Evolutionary conservation across 129 eudicot species (phyloP).

Genomic region (Flaveria trinervia): DNA sequence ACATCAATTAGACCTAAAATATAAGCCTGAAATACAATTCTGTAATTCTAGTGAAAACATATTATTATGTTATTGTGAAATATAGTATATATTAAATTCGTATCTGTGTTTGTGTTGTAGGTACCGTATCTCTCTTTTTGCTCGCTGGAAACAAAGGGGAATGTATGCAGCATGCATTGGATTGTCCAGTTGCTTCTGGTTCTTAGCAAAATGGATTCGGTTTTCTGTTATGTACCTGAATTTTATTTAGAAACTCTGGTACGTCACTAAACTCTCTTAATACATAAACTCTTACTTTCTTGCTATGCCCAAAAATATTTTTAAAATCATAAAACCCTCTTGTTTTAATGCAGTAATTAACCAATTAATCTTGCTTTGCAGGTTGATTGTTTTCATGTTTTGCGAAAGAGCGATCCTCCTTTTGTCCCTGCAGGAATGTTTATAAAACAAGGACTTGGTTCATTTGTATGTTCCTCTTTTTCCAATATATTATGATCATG

Average conservation of each 20-base stretch:
- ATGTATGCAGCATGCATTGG: slow-evolving; percentile 97
- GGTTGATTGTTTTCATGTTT: slow-evolving; percentile 97
- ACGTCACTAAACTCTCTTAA: slow-evolving; percentile 23
- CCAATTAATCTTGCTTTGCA: slow-evolving; percentile 35
- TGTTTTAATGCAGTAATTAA: slow-evolving; percentile 7
- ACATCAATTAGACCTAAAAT: background rate
- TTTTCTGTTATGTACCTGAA: slow-evolving; percentile 86
- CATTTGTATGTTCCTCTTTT: slow-evolving; percentile 66
- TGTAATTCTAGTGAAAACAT: background rate
- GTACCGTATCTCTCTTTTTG: slow-evolving; percentile 81
- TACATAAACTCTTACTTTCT: background rate
- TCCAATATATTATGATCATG: background rate
- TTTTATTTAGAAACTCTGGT: slow-evolving; percentile 92
- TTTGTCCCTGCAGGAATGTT: slow-evolving; percentile 86
- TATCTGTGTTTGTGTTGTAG: slow-evolving; percentile 37
- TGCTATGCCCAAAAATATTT: background rate
- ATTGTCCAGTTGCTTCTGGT: slow-evolving; percentile 84
- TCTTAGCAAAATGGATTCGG: slow-evolving; percentile 81
- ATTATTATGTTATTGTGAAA: background rate
- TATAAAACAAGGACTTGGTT: slow-evolving; percentile 82
- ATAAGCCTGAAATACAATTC: slow-evolving; percentile 8
- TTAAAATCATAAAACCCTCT: background rate
- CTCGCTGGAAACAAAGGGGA: slow-evolving; percentile 98
- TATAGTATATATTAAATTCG: slow-evolving; percentile 7
- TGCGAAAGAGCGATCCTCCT: slow-evolving; percentile 96